phyloP scores from a whole-genome alignment of 2,329 filamentous ascomycete species.

The Phoma sp. region DNA sequence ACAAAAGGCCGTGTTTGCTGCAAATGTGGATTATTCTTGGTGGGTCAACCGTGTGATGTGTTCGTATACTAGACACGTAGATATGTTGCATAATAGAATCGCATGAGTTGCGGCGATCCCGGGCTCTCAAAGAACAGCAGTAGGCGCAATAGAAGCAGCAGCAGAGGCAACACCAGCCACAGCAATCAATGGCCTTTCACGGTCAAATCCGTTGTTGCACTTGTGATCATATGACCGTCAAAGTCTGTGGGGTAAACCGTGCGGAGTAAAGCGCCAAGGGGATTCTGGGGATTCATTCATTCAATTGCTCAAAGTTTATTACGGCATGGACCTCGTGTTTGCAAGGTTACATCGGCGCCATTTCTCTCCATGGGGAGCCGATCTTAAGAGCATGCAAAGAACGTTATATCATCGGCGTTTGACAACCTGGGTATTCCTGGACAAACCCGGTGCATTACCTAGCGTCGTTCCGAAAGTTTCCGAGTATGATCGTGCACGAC shows the following conservation, averaged over 20 bases:
- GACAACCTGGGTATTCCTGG: not conserved
- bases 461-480: constrained; percentile 1
- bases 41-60: too few relatives aligned
- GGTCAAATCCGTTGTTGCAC: too few relatives aligned
- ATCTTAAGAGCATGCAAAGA: not conserved
- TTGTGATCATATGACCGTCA: too few relatives aligned
- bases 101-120: too few relatives aligned
- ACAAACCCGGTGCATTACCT: constrained; percentile 7
- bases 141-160: too few relatives aligned
- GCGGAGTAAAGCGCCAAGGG: not conserved
- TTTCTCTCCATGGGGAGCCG: not conserved
- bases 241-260: not conserved
- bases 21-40: too few relatives aligned
- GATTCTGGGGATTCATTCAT: not conserved
- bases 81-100: too few relatives aligned
- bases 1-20: too few relatives aligned
- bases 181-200: too few relatives aligned
- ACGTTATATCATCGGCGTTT: constrained; percentile 6
- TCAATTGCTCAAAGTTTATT: not conserved
- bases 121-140: too few relatives aligned
- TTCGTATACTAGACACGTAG: too few relatives aligned
- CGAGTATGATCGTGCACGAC: constrained; percentile 5
- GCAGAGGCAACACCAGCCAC: too few relatives aligned
- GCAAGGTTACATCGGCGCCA: constrained; percentile 1
- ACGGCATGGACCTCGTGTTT: not conserved